These are phyloP conservation scores for Geopyxis carbonaria DNA, from an alignment of 495 filamentous ascomycete species.

Conservation along the genomic window DNA sequence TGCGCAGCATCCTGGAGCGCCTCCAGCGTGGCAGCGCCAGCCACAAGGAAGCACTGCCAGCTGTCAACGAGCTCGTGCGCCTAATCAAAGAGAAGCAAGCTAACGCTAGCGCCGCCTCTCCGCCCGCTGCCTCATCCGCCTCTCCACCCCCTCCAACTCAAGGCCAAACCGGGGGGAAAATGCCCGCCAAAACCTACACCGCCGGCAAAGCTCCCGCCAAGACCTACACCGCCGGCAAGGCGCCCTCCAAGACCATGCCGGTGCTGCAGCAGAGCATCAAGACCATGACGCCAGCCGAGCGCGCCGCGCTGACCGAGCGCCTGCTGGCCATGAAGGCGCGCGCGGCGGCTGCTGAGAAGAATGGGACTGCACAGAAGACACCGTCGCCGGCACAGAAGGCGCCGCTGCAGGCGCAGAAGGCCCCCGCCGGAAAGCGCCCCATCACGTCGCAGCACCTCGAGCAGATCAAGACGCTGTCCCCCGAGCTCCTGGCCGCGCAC, in stretches of 20 bases:
- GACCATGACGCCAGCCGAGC: constrained; percentile 1
- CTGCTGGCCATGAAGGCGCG: constrained; percentile 1
- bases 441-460: neutral
- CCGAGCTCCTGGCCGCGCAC: neutral
- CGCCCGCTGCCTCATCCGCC: neutral
- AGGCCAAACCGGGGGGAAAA: neutral
- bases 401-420: neutral
- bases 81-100: too few relatives aligned
- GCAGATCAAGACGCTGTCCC: neutral
- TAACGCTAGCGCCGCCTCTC: too few relatives aligned
- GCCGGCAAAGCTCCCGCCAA: too few relatives aligned
- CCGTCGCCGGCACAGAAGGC: neutral
- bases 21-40: too few relatives aligned
- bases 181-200: neutral
- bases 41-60: too few relatives aligned
- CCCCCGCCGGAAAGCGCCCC: neutral
- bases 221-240: too few relatives aligned
- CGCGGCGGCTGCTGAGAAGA: neutral
- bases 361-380: neutral
- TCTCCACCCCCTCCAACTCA: neutral
- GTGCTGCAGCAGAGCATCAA: constrained; percentile 1
- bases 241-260: neutral
- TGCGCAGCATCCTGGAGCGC: too few relatives aligned
- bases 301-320: neutral
- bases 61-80: too few relatives aligned